Evolutionary conservation across 805 yeast species (phyloP).

Genomic region (Scheffersomyces amazonensis): DNA sequence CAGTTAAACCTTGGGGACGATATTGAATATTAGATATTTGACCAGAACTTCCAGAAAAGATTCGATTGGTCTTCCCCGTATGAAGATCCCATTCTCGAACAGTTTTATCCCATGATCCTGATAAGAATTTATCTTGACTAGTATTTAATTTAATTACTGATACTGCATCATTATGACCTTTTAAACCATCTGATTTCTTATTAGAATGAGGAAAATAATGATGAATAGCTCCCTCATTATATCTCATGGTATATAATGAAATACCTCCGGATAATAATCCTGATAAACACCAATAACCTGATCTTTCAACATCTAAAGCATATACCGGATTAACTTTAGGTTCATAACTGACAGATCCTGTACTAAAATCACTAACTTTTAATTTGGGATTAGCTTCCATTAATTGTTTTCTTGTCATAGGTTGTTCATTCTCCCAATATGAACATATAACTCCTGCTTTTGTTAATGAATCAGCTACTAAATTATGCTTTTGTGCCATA

Average conservation of each 20-base stretch:
- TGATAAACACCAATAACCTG: conserved; percentile 78
- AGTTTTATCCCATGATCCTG: conserved; percentile 90
- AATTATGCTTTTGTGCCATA: conserved; percentile 84
- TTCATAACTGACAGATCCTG: conserved; percentile 43
- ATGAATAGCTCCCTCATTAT: conserved; percentile 76
- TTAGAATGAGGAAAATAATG: conserved; percentile 57
- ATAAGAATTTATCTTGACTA: conserved; percentile 60
- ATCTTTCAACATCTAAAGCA: conserved; percentile 78
- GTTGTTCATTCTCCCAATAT: conserved; percentile 97
- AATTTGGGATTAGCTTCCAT: conserved; percentile 32
- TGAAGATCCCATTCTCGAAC: conserved; percentile 84
- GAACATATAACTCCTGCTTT: conserved; percentile 80
- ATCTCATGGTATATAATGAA: conserved; percentile 75
- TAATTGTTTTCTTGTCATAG: conserved; percentile 47
- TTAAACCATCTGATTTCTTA: conserved; percentile 23
- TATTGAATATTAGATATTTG: conserved; percentile 77
- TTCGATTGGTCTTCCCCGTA: conserved; percentile 53
- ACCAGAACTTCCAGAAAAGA: conserved; percentile 61
- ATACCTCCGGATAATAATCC: conserved; percentile 88
- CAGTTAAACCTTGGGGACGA: conserved; percentile 57
- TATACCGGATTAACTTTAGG: conserved; percentile 82
- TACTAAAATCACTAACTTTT: conserved; percentile 29
- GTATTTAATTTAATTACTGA: conserved; percentile 65
- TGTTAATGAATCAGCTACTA: conserved; percentile 73
- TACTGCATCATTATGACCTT: conserved; percentile 70